phyloP scores from a whole-genome alignment of 2,329 filamentous ascomycete species.

The Chaetomiaceae sp. region DNA sequence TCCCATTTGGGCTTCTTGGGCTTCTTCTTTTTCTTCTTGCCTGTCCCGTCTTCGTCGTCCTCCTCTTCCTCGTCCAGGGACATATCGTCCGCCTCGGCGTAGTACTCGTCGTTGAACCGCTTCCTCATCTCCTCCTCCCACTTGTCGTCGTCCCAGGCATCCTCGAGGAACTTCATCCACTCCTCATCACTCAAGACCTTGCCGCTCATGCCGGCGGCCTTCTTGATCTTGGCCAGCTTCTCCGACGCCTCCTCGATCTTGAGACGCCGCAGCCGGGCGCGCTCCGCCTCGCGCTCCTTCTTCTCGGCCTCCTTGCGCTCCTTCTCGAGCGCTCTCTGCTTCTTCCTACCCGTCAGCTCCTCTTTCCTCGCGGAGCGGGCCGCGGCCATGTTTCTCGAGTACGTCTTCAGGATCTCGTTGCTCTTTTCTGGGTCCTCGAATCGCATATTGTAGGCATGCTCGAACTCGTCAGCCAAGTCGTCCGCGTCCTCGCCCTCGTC shows the following conservation, averaged over 20 bases:
- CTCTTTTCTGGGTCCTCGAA: slow-evolving; percentile 88
- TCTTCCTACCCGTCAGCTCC: slow-evolving; percentile 71
- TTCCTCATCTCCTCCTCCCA: slow-evolving; percentile 91
- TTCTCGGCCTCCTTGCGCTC: slow-evolving; percentile 76
- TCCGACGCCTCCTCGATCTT: slow-evolving; percentile 87
- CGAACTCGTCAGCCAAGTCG: slow-evolving; percentile 75
- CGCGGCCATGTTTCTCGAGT: slow-evolving; percentile 79
- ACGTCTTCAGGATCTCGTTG: slow-evolving; percentile 83
- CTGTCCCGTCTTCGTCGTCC: slow-evolving; percentile 45
- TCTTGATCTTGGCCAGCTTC: slow-evolving; percentile 82
- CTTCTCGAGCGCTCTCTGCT: slow-evolving; percentile 71
- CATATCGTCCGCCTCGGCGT: slow-evolving; percentile 65
- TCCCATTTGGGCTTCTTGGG: slow-evolving; percentile 88
- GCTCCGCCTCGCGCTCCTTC: slow-evolving; percentile 70
- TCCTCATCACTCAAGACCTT: slow-evolving; percentile 67
- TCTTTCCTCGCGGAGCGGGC: slow-evolving; percentile 83
- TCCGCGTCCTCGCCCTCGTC: slow-evolving; percentile 82
- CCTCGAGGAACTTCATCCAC: slow-evolving; percentile 79
- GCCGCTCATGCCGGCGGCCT: slow-evolving; percentile 75
- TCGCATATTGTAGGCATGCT: slow-evolving; percentile 90
- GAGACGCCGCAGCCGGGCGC: slow-evolving; percentile 76
- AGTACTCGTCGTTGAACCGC: slow-evolving; percentile 87
- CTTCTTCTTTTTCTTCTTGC: slow-evolving; percentile 60
- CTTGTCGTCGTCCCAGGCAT: slow-evolving; percentile 79
- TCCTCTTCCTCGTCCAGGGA: slow-evolving; percentile 54